Evolutionary conservation across 306 rosid species (phyloP).

Genomic region (Trifolium fragiferum): DNA sequence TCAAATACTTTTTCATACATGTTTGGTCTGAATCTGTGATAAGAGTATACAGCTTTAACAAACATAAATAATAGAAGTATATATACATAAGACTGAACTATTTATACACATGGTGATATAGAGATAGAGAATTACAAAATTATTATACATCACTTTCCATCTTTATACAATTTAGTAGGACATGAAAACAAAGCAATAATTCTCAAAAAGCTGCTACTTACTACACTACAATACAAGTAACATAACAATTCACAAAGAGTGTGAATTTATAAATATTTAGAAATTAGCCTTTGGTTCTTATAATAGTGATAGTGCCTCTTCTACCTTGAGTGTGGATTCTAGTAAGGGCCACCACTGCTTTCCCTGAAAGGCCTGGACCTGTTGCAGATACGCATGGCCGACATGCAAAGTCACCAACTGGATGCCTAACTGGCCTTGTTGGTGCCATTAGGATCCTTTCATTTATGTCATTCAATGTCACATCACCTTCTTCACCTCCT

Average conservation of each 20-base stretch:
- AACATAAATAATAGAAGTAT: background rate
- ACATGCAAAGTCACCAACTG: conserved; percentile 94
- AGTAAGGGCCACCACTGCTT: conserved; percentile 93
- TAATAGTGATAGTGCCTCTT: conserved; percentile 92
- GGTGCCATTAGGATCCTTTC: conserved; percentile 91
- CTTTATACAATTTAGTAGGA: conserved; percentile 56
- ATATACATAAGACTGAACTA: conserved; percentile 13
- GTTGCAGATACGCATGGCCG: conserved; percentile 86
- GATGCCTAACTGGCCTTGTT: conserved; percentile 85
- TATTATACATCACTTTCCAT: conserved; percentile 39
- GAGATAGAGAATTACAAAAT: conserved; percentile 28
- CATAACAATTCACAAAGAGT: background rate
- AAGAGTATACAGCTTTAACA: conserved; percentile 40
- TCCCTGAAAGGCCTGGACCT: conserved; percentile 92
- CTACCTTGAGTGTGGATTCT: conserved; percentile 88
- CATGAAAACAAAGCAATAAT: conserved; percentile 50
- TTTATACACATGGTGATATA: conserved; percentile 29
- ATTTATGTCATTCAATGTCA: conserved; percentile 92
- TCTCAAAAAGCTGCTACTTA: conserved; percentile 39
- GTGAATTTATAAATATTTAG: background rate
- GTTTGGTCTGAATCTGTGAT: conserved; percentile 41
- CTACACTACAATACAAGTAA: conserved; percentile 31
- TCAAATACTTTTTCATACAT: conserved; percentile 39
- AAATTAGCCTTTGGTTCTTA: conserved; percentile 80
- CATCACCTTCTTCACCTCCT: conserved; percentile 87